A percentile compares a stretch with the other conserved stretches of the same genome.
Conservation (phyloP, 2,329 filamentous ascomycete species). For the Hirsutella minnesotensis region DNA sequence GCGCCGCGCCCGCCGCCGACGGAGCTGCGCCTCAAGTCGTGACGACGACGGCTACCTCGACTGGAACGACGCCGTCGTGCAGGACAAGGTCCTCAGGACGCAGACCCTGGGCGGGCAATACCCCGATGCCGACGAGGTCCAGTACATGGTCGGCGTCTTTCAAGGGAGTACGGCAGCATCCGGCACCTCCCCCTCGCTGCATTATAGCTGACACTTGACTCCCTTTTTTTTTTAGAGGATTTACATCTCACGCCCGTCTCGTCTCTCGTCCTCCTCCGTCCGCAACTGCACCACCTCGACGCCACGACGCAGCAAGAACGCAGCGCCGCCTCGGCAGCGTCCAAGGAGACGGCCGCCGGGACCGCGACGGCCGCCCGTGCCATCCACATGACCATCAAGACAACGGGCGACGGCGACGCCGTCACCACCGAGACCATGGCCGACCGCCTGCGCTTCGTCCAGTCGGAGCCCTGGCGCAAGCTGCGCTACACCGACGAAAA, state of each 20-base stretch:
- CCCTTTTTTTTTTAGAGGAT: constrained; percentile 45
- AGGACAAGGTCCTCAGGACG: constrained; percentile 61
- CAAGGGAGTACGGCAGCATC: constrained; percentile 50
- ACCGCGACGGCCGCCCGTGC: constrained; percentile 49
- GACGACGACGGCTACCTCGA: constrained; percentile 25
- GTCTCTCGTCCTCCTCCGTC: constrained; percentile 77
- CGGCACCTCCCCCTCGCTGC: not conserved
- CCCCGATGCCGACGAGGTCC: constrained; percentile 54
- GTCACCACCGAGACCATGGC: constrained; percentile 60
- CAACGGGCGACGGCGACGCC: constrained; percentile 53
- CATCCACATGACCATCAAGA: constrained; percentile 81
- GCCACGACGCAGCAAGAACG: constrained; percentile 63
- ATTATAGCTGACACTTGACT: constrained; percentile 8
- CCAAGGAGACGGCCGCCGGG: constrained; percentile 22
- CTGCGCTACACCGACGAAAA: constrained; percentile 78
- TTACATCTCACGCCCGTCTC: constrained; percentile 77
- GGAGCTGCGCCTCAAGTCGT: constrained; percentile 69
- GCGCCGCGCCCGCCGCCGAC: constrained; percentile 40
- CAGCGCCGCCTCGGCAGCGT: constrained; percentile 24
- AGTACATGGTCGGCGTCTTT: constrained; percentile 92
- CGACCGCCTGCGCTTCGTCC: constrained; percentile 63
- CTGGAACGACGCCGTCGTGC: constrained; percentile 56
- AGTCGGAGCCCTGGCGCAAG: constrained; percentile 71
- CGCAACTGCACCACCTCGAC: constrained; percentile 88
- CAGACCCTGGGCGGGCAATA: constrained; percentile 83